phyloP scores from a whole-genome alignment of 1,139 yeast genomes.

The Hansenula anomala region DNA sequence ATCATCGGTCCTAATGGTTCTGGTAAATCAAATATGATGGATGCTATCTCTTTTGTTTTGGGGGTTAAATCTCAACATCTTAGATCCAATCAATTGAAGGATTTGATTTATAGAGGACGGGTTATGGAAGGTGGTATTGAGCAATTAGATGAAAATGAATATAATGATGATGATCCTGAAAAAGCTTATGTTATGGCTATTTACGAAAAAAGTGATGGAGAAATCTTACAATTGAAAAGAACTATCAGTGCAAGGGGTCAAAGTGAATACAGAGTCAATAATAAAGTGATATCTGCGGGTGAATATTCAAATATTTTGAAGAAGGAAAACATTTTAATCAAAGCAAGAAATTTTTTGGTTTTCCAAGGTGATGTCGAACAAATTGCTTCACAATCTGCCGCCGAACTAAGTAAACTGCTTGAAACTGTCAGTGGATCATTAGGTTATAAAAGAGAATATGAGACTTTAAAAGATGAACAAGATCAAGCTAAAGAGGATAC shows the following conservation, averaged over 20 bases:
- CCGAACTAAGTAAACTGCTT: conserved; percentile 65
- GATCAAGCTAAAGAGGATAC: conserved; percentile 66
- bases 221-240: conserved; percentile 47
- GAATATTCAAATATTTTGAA: conserved; percentile 67
- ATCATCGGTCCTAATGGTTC: conserved; percentile 98
- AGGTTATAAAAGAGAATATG: conserved; percentile 66
- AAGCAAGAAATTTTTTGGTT: conserved; percentile 87
- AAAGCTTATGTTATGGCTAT: conserved; percentile 79
- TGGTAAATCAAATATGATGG: conserved; percentile 98
- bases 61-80: conserved; percentile 79
- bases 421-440: conserved; percentile 84
- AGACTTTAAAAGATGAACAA: conserved; percentile 56
- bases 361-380: conserved; percentile 97
- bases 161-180: conserved; percentile 39
- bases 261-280: conserved; percentile 70
- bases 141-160: conserved; percentile 21
- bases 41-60: conserved; percentile 91
- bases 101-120: conserved; percentile 77
- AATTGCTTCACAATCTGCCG: conserved; percentile 83
- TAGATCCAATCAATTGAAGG: conserved; percentile 69
- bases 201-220: conserved; percentile 62
- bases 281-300: conserved; percentile 52
- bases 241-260: conserved; percentile 50
- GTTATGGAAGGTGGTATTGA: conserved; percentile 16
- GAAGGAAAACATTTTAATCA: conserved; percentile 78